These are phyloP conservation scores for Odonthalia washingtoniensis DNA, from an alignment of 31 red algal species.

Conservation along the genomic window DNA sequence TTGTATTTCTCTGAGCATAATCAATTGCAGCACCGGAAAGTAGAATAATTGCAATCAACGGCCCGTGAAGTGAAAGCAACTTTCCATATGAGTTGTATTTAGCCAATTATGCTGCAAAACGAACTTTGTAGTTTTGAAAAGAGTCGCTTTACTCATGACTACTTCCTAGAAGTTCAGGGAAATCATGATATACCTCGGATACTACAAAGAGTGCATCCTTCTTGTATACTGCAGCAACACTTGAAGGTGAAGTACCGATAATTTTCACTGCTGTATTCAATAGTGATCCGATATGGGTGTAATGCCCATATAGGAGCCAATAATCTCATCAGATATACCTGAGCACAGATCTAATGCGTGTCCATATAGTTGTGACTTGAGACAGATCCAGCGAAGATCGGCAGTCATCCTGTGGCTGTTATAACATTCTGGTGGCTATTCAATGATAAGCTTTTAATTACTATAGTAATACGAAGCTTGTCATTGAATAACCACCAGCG, in stretches of 20 bases:
- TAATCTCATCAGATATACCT: background rate
- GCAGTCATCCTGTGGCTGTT: background rate
- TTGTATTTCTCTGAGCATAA: background rate
- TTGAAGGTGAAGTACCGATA: too few species aligned
- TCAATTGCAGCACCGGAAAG: too few species aligned
- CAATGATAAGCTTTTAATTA: too few species aligned
- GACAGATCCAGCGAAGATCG: background rate
- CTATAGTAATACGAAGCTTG: background rate
- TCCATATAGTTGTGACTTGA: background rate
- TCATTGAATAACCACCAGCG: conserved; percentile 6
- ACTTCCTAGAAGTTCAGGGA: background rate
- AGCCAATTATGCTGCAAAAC: background rate
- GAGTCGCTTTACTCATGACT: background rate
- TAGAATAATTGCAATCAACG: background rate
- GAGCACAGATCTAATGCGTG: background rate
- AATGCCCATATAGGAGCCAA: background rate
- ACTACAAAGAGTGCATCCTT: background rate
- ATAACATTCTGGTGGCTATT: too few species aligned
- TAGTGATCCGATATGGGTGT: too few species aligned
- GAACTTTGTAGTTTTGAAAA: background rate
- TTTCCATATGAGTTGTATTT: background rate
- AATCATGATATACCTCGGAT: background rate
- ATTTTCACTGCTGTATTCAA: too few species aligned
- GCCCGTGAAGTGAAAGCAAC: background rate
- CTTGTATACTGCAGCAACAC: background rate